Evolutionary conservation across 2,329 filamentous ascomycete genomes (phyloP).

Genomic region (Ustilaginoidea virens): DNA sequence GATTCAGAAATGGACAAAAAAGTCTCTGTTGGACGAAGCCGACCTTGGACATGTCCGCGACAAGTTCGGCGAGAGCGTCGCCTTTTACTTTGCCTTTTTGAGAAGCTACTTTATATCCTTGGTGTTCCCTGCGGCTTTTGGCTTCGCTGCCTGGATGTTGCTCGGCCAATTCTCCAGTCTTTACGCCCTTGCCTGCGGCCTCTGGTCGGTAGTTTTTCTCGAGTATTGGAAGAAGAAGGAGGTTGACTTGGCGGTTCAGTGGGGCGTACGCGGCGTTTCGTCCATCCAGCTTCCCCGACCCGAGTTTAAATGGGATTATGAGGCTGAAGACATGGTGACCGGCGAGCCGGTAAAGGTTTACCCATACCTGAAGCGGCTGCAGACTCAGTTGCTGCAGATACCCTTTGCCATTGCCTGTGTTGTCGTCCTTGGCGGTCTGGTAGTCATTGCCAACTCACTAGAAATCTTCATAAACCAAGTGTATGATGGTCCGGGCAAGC

Average conservation of each 20-base stretch:
- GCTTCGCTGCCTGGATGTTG: conserved; percentile 64
- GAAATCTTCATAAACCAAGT: conserved; percentile 95
- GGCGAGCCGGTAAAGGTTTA: conserved; percentile 67
- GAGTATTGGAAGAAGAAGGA: conserved; percentile 97
- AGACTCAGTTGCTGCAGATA: conserved; percentile 64
- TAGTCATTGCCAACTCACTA: conserved; percentile 75
- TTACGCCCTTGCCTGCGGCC: conserved; percentile 60
- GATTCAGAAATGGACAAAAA: conserved; percentile 60
- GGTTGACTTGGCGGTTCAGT: conserved; percentile 68
- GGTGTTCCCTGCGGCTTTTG: conserved; percentile 65
- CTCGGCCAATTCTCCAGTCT: conserved; percentile 70
- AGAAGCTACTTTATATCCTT: conserved; percentile 82
- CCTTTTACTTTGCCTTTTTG: conserved; percentile 90
- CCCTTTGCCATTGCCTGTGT: conserved; percentile 70
- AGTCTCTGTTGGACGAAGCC: conserved; percentile 47
- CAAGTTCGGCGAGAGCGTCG: conserved; percentile 69
- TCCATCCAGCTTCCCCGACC: conserved; percentile 62
- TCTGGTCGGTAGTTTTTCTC: conserved; percentile 85
- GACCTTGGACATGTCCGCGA: conserved; percentile 63
- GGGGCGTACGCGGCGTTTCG: conserved; percentile 77
- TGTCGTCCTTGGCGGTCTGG: conserved; percentile 61
- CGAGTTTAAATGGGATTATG: conserved; percentile 66
- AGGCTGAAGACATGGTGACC: conserved; percentile 64
- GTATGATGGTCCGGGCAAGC: conserved; percentile 78
- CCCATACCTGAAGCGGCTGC: conserved; percentile 56